Percentiles rank a stretch among this genome's conserved stretches.
phyloP scores from a whole-genome alignment of 23 red algal genomes.

The Agarophyton chilense region DNA sequence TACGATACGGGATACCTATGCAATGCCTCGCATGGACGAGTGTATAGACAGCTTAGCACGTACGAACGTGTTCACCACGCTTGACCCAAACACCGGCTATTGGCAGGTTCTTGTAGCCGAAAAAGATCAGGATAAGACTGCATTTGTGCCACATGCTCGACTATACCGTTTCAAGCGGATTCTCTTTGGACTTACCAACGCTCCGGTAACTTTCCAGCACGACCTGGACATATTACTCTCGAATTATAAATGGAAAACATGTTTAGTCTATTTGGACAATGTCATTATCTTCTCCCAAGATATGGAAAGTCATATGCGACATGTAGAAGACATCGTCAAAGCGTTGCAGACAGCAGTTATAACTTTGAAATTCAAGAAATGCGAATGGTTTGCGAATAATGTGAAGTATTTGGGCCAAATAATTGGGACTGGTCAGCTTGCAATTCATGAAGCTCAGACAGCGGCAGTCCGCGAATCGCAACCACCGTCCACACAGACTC shows the following conservation, averaged over 20 bases:
- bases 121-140: no score
- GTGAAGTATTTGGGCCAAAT: background rate
- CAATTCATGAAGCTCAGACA: background rate
- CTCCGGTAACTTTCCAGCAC: background rate
- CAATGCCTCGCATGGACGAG: background rate
- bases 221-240: background rate
- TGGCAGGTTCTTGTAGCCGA: no score
- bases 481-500: no score
- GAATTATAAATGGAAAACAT: background rate
- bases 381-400: background rate
- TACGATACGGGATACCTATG: background rate
- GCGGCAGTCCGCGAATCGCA: no score
- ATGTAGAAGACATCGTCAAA: background rate
- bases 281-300: background rate
- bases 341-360: background rate
- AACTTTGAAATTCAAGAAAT: background rate
- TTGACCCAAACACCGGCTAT: no score
- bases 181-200: background rate
- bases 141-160: no score
- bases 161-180: background rate
- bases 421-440: background rate
- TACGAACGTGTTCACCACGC: background rate
- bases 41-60: background rate
- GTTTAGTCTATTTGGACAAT: background rate
- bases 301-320: background rate